Percentiles rank a stretch among this genome's conserved stretches.
phyloP scores from a whole-genome alignment of 176 grass and related monocot species.

The Triticum timopheevii region DNA sequence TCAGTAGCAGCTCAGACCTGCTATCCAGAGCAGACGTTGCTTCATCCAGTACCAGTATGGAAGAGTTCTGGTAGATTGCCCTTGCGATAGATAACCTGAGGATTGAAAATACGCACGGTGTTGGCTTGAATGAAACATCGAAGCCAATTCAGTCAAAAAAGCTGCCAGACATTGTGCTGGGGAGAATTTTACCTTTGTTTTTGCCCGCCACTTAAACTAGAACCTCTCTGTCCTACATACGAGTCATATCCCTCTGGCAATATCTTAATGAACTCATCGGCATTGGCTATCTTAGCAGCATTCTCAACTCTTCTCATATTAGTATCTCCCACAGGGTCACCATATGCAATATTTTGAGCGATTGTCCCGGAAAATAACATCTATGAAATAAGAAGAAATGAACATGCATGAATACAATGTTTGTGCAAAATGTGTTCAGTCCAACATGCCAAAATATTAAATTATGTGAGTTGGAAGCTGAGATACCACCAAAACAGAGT shows the following conservation, averaged over 20 bases:
- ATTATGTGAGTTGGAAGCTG: conserved; percentile 4
- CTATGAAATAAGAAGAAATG: conserved; percentile 36
- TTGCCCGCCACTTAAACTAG: conserved; percentile 67
- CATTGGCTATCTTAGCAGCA: conserved; percentile 82
- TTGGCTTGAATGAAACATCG: not conserved
- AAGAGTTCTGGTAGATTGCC: conserved; percentile 71
- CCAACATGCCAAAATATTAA: not conserved
- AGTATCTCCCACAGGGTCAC: conserved; percentile 46
- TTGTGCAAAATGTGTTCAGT: not conserved
- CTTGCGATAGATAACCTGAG: conserved; percentile 67
- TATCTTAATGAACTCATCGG: conserved; percentile 67
- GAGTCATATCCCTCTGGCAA: conserved; percentile 61
- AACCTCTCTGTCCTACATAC: conserved; percentile 69
- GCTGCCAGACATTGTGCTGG: not conserved
- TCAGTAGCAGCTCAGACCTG: conserved; percentile 63
- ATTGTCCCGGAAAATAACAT: conserved; percentile 84
- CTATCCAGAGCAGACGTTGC: conserved; percentile 81
- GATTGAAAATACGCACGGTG: conserved; percentile 23
- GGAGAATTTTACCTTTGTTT: conserved; percentile 62
- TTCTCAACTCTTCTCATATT: conserved; percentile 50
- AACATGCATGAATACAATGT: conserved; percentile 16
- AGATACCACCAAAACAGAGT: not conserved
- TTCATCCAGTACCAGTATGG: conserved; percentile 78
- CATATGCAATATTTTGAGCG: conserved; percentile 84
- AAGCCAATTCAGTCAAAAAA: not conserved